Evolutionary conservation across 106 monocot species (phyloP), one percentile per base, ranked within the genome.

Genomic region (Triglochin maritima): DNA sequence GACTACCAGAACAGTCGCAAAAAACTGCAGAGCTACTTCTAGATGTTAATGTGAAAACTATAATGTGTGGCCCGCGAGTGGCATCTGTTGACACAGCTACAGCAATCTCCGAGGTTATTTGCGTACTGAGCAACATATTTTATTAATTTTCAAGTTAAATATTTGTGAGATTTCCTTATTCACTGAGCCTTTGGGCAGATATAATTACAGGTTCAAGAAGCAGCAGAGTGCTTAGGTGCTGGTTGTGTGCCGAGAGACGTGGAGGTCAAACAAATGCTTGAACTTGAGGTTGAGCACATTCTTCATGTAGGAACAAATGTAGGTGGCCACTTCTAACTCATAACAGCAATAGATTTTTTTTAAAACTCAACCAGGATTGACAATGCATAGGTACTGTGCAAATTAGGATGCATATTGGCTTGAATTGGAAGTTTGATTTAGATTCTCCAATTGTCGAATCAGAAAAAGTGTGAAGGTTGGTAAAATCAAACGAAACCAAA

Each of bases 221-320:
- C 96, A 67, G 96, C 96, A 68, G 96, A 88, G 60, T 91, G 86
- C 79, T 82, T 98, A 66, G 91, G 88, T 46, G 86, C 86, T 58
- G 91, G 88, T 60, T 88, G 78, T 61, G 67, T 83, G 42, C 86
- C 90, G 46, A 85, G 96, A 64, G 68, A 86, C 73, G 91, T 98
- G 47, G 86, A 86, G 73, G 46, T 78, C 69, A 94, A 90, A 80
- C 82, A 84, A 78, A 68, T 84, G 64, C 59, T 84, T 2, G 91
- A 86, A 41, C 82, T 91, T 54, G 96, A 91, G 76, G 78, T 91
- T 47, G 91, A 91, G 73, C 65, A 79, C 52, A 51, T 80, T 65
- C 72, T 90, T 63, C 81, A 69, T 42, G 50, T 67, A 66, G 76
- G 71, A 45, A 67, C 16, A 57, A 79, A 65, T 77, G 92, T 88